A percentile compares a stretch with the other conserved stretches of the same genome.
These are phyloP conservation scores for Gyromitra esculenta DNA, from an alignment of 2,329 filamentous ascomycete species.

Conservation along the genomic window DNA sequence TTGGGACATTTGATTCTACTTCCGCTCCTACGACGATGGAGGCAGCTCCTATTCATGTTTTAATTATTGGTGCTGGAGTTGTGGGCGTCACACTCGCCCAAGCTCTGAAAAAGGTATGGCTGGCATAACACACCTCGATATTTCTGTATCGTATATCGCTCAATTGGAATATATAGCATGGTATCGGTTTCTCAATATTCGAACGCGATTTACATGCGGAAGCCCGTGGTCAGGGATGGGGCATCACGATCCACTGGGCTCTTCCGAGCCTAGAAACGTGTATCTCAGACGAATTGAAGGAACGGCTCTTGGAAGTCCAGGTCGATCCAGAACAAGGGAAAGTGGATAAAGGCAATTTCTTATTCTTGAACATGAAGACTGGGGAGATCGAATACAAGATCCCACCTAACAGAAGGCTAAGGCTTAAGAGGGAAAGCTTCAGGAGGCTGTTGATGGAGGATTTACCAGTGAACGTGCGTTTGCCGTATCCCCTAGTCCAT, in stretches of 20 bases:
- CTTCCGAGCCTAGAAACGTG: constrained; percentile 66
- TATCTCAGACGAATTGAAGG: constrained; percentile 64
- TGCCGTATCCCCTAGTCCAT: no score
- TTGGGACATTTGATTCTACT: background rate
- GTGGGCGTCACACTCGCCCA: constrained; percentile 50
- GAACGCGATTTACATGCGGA: constrained; percentile 66
- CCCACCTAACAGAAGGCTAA: constrained; percentile 29
- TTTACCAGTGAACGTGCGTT: constrained; percentile 39
- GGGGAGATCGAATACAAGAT: constrained; percentile 31
- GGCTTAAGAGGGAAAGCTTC: constrained; percentile 41
- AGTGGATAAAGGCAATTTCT: constrained; percentile 44
- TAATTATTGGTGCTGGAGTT: constrained; percentile 49
- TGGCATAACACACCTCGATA: background rate
- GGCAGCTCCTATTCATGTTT: constrained; percentile 32
- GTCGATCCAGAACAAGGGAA: constrained; percentile 67
- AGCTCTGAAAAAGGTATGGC: constrained; percentile 46
- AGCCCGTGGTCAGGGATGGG: constrained; percentile 69
- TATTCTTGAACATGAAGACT: constrained; percentile 45
- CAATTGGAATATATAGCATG: constrained; percentile 25
- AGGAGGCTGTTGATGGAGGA: constrained; percentile 62
- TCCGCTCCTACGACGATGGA: constrained; percentile 14
- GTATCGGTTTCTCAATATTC: constrained; percentile 67
- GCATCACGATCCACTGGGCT: constrained; percentile 72
- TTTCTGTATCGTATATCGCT: background rate
- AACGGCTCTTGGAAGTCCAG: constrained; percentile 63